phyloP scores from a whole-genome alignment of 2,329 filamentous ascomycete species.

The Neofusicoccum sp. region DNA sequence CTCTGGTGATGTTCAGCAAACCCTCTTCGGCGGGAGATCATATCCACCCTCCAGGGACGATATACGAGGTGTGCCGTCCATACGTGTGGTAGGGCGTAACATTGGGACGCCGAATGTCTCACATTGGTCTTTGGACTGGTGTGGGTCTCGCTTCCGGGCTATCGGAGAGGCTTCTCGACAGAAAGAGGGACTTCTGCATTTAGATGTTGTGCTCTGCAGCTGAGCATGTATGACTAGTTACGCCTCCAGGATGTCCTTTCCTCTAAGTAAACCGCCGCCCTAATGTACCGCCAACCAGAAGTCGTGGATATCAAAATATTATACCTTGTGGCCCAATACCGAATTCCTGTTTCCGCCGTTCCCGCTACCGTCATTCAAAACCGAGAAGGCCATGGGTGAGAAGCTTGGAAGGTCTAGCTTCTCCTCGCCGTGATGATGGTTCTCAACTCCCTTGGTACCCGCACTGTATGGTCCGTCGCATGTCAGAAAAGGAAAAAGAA shows the following conservation, averaged over 20 bases:
- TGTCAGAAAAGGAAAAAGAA: background rate
- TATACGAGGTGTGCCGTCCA: background rate
- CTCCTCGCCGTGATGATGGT: background rate
- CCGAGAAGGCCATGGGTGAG: constrained; percentile 8
- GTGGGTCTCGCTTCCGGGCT: background rate
- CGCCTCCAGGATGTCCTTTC: background rate
- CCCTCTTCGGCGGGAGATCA: background rate
- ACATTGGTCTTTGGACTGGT: background rate
- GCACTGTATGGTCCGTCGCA: background rate
- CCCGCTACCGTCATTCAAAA: background rate
- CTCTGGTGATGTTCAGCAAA: background rate
- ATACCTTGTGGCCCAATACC: background rate
- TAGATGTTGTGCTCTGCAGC: background rate
- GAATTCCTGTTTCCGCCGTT: background rate
- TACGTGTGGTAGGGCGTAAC: background rate
- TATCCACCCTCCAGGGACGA: background rate
- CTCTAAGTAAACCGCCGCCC: background rate
- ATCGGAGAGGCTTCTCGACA: background rate
- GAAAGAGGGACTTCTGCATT: background rate
- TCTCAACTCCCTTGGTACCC: background rate
- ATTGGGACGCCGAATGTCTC: background rate
- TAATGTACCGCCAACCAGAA: background rate
- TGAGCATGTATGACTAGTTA: background rate
- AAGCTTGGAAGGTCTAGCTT: background rate
- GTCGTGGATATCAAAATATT: background rate